Evolutionary conservation across 805 yeast species (phyloP).

Genomic region (Hagleromyces aurorensis): DNA sequence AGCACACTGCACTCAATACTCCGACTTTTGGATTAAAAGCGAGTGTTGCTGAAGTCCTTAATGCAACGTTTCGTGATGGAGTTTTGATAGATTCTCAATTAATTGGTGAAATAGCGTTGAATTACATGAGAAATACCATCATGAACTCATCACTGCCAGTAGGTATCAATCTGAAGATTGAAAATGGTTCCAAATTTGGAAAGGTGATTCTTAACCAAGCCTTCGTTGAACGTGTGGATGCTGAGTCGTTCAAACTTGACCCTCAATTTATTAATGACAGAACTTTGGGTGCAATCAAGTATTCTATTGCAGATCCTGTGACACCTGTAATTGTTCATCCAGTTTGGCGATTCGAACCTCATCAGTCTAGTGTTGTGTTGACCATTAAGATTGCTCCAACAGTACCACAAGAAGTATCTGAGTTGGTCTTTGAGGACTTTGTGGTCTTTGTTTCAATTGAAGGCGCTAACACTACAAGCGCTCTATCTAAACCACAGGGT

Average conservation of each 20-base stretch:
- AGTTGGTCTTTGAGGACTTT: constrained; percentile 30
- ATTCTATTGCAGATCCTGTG: constrained; percentile 43
- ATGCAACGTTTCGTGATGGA: constrained; percentile 69
- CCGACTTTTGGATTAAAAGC: constrained; percentile 61
- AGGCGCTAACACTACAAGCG: constrained; percentile 58
- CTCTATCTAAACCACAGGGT: constrained; percentile 88
- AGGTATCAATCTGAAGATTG: constrained; percentile 37
- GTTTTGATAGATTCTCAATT: constrained; percentile 48
- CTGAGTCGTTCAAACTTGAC: constrained; percentile 37
- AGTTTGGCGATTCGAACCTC: constrained; percentile 81
- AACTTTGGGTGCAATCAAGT: constrained; percentile 77
- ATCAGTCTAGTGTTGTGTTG: constrained; percentile 79
- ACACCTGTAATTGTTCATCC: constrained; percentile 72
- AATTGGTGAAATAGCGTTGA: constrained; percentile 82
- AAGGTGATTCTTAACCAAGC: constrained; percentile 45
- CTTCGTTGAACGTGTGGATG: constrained; percentile 43
- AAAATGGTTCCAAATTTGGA: constrained; percentile 36
- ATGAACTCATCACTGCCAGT: constrained; percentile 32
- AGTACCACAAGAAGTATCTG: constrained; percentile 29
- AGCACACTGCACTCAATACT: constrained; percentile 39
- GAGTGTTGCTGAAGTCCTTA: constrained; percentile 78
- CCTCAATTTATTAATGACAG: constrained; percentile 48
- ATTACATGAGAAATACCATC: constrained; percentile 38
- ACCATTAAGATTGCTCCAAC: constrained; percentile 40
- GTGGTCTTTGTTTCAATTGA: constrained; percentile 46